Conservation (phyloP, 1,284 basidiomycete genomes). For the Ceratobasidium sp. region DNA sequence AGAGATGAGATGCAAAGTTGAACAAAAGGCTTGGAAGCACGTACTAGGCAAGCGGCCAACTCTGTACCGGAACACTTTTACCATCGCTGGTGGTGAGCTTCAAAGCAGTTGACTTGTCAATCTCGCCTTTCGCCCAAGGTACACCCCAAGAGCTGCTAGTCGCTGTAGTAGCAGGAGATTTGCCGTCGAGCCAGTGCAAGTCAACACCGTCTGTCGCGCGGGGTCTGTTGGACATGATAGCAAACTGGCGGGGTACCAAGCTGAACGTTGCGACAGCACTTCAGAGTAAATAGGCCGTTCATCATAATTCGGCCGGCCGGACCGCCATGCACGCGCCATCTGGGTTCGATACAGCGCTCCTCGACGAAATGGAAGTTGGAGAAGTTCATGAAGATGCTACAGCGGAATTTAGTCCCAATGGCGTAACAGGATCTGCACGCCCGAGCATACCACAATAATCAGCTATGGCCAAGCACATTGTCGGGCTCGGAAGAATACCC, state of each 20-base stretch:
- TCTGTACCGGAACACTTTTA: conserved; percentile 59
- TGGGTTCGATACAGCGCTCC: conserved; percentile 6
- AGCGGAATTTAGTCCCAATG: conserved; percentile 29
- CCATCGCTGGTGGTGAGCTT: conserved; percentile 54
- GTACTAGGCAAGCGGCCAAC: conserved; percentile 62
- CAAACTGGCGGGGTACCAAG: conserved; percentile 20
- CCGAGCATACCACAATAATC: neutral
- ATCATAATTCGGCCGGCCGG: conserved; percentile 16
- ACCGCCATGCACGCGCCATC: conserved; percentile 19
- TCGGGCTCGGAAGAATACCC: conserved; percentile 20
- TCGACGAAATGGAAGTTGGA: neutral
- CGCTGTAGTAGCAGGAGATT: conserved; percentile 57
- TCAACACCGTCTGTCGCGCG: conserved; percentile 53
- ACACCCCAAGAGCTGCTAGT: conserved; percentile 61
- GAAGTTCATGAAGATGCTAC: conserved; percentile 1
- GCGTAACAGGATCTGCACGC: conserved; percentile 27
- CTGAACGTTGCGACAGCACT: neutral
- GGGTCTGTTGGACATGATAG: conserved; percentile 41
- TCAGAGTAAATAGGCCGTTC: conserved; percentile 11
- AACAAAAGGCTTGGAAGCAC: conserved; percentile 45
- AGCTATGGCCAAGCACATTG: conserved; percentile 10
- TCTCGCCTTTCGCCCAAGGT: conserved; percentile 61
- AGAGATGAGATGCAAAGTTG: neutral
- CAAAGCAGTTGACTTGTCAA: conserved; percentile 62
- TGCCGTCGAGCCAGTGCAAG: conserved; percentile 60